Conservation (phyloP, 1,284 basidiomycete species). For the Naganishia albida region DNA sequence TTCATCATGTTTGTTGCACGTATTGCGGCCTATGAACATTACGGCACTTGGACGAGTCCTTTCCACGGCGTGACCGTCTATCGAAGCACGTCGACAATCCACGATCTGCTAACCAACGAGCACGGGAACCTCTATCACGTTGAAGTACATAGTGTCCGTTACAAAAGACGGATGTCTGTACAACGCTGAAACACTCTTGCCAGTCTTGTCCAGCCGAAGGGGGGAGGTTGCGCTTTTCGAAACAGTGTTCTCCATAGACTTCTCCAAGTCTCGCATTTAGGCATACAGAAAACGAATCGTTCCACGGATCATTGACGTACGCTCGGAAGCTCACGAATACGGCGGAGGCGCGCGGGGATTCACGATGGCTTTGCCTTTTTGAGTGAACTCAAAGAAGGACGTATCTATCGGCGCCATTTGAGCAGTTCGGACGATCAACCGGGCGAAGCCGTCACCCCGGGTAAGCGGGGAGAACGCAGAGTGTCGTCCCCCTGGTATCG, state of each 20-base stretch:
- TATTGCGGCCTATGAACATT: background rate
- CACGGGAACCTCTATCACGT: conserved; percentile 24
- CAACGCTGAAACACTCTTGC: background rate
- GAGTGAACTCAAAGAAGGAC: conserved; percentile 34
- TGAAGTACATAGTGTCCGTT: conserved; percentile 23
- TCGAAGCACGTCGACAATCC: background rate
- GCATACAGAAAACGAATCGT: background rate
- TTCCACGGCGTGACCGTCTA: conserved; percentile 8
- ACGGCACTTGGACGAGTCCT: conserved; percentile 7
- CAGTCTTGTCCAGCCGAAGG: conserved; percentile 29
- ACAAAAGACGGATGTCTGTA: background rate
- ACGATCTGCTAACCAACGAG: conserved; percentile 21
- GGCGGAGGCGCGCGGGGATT: conserved; percentile 38
- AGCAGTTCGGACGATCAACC: background rate
- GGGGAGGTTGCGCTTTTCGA: conserved; percentile 25
- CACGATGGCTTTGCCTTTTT: conserved; percentile 37
- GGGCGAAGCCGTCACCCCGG: conserved; percentile 39
- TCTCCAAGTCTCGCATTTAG: background rate
- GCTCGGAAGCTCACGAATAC: conserved; percentile 38
- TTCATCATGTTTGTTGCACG: background rate
- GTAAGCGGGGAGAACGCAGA: conserved; percentile 27
- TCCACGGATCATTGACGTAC: conserved; percentile 1
- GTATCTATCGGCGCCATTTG: conserved; percentile 29
- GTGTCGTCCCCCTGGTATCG: background rate
- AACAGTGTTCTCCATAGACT: background rate